Base-by-base conservation (phyloP, 176 grass and related monocot species). In the Cymbopogon citratus region DNA sequence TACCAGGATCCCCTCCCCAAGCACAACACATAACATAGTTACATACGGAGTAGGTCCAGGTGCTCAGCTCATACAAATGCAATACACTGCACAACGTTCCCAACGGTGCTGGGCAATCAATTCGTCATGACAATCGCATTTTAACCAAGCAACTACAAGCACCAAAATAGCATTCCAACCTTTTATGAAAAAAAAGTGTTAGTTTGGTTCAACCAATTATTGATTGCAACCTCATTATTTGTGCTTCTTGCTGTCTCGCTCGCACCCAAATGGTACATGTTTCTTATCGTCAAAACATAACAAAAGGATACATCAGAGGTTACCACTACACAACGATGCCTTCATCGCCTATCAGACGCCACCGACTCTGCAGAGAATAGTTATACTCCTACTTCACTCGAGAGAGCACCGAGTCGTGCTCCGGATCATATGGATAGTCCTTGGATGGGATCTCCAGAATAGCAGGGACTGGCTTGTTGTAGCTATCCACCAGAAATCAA, bases 391-490 rank as follows among this genome's bases (percentile, higher is more conserved):
- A n/a, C n/a, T 79, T 87, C 82, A 97, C 94, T 0, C 94, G 91
- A 79, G 94, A 97, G 64, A 97, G 91, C 18, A 97, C 91, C 0
- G 94, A 97, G 78, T 97, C 94, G 16, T 86, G 90, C 11, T 83
- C 91, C 8, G 94, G 94, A 60, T 94, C 94, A 73, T 97, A 97
- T 0, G 94, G 94, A 86, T 97, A 89, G 18, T 97, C 94, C 89
- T 97, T 97, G 66, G 91, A 97, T 51, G 94, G 94, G 71, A 97
- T 97, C 71, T 97, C 94, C 85, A 97, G 59, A 54, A 97, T 97
- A 56, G 94, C 91, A 83, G 94, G 94, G 15, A 97, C 62, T 2
- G 94, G 91, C 19, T 87, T 97, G 87, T 97, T 94, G 94, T 97
- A 97, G 82, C 94, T 76, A 82, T 94, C 94, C 16, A 97, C 94